Conservation (phyloP, 2,329 filamentous ascomycete species). For the Zymoseptoria crescenta region DNA sequence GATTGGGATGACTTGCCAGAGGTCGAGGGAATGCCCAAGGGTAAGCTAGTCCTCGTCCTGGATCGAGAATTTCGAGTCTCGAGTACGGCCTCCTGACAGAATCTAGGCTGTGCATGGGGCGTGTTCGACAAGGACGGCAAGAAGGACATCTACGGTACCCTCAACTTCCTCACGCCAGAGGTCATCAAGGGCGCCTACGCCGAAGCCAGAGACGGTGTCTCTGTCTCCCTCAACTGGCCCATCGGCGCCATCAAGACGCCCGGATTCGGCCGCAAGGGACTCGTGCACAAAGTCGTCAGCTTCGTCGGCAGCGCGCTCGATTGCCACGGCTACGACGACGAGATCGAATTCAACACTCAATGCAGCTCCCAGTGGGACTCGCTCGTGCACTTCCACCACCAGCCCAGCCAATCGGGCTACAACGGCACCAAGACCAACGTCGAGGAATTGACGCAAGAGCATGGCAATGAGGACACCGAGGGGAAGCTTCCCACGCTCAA, state of each 20-base stretch:
- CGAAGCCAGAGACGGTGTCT: conserved; percentile 37
- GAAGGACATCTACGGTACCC: conserved; percentile 37
- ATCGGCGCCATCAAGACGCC: conserved; percentile 31
- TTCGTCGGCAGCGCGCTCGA: conserved; percentile 30
- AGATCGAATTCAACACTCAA: conserved; percentile 43
- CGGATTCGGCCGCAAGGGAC: conserved; percentile 28
- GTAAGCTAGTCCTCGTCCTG: conserved; percentile 8
- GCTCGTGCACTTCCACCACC: conserved; percentile 35
- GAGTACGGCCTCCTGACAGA: conserved; percentile 2
- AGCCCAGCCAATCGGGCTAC: conserved; percentile 40
- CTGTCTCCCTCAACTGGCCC: conserved; percentile 37
- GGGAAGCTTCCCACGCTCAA: conserved; percentile 26
- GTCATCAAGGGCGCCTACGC: conserved; percentile 35
- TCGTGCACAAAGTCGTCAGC: conserved; percentile 30
- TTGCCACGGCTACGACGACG: conserved; percentile 37
- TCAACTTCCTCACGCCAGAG: conserved; percentile 41
- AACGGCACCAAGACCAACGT: conserved; percentile 38
- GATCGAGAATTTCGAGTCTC: not conserved
- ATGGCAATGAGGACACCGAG: conserved; percentile 22
- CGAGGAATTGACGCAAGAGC: conserved; percentile 21
- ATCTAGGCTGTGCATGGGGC: conserved; percentile 34
- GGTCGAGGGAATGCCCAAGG: conserved; percentile 35
- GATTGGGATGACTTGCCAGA: conserved; percentile 36
- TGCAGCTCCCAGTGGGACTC: conserved; percentile 41
- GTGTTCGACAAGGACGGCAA: conserved; percentile 38